Evolutionary conservation across 306 rosid species (phyloP), one percentile per base, ranked within the genome.

Genomic region (Mimosa pudica): DNA sequence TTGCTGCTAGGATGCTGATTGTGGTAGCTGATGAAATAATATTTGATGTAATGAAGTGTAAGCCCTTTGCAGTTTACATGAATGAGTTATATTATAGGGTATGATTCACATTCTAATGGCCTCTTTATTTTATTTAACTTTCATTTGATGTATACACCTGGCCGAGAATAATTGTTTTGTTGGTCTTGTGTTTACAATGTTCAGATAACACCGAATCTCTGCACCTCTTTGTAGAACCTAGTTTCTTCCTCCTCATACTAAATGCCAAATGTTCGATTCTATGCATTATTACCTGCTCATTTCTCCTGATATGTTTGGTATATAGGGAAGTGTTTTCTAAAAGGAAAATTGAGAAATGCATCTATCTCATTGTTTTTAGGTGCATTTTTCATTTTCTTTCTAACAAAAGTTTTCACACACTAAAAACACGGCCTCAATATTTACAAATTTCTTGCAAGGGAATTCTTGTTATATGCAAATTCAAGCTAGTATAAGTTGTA

Each of bases 91-190:
- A 24, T 38, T n/a, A 46, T 6, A 63, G 6, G 7, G 7, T 12
- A 52, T 81, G 76, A 76, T 61, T 46, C 47, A 45, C 70, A 64
- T 5, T 54, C 36, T 60, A 63, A 11, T 14, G 49, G 30, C 20
- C 36, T 20, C 24, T 8, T 58, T 24, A 60, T 60, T 9, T 13
- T 12, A 57, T 57, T 10, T 18, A 57, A 57, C 20, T 57, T 7
- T 18, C 63, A 2, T 57, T 57, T 57, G 63, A 18, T 18, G 33
- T 57, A 18, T 57, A 57, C 63, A 57, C 63, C 63, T 57, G 33
- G 8, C n/a, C 63, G 32, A 7, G 63, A 57, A 57, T 57, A 18
- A n/a, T 57, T 7, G 30, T 18, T 18, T 57, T 8, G 7, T 3
- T 55, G 32, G 18, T 57, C 4, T 0, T n/a, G 8, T 57, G 10